These are phyloP conservation scores for Nicotiana paniculata DNA, from an alignment of 257 asterid species.

Conservation along the genomic window DNA sequence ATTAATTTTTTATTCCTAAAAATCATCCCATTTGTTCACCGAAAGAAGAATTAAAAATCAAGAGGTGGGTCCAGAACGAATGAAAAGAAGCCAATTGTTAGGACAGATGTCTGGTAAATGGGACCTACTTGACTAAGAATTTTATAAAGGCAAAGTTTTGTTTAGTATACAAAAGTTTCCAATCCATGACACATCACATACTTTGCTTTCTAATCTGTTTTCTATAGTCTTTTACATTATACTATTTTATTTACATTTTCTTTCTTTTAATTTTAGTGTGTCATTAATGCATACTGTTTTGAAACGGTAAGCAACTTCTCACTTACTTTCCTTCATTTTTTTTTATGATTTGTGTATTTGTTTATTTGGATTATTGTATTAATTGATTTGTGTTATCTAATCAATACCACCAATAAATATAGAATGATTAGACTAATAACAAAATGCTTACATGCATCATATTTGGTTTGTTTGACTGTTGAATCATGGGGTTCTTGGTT, in stretches of 20 bases:
- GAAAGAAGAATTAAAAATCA: conserved; percentile 24
- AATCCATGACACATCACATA: conserved; percentile 11
- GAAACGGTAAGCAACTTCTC: conserved; percentile 53
- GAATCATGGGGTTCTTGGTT: not conserved
- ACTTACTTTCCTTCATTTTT: conserved; percentile 14
- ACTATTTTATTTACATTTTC: not conserved
- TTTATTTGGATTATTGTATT: conserved; percentile 9
- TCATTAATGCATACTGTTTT: conserved; percentile 36
- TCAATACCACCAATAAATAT: conserved; percentile 1
- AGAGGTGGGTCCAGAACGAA: conserved; percentile 3
- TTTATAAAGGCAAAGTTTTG: conserved; percentile 16
- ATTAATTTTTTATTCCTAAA: conserved; percentile 3
- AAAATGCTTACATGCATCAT: conserved; percentile 3
- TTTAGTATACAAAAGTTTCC: conserved; percentile 8
- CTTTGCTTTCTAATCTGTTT: conserved; percentile 23
- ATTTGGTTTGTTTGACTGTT: not conserved
- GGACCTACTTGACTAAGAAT: conserved; percentile 30
- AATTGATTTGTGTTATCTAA: conserved; percentile 5
- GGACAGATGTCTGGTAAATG: conserved; percentile 26
- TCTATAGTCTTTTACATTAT: conserved; percentile 23
- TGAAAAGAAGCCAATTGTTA: conserved; percentile 33
- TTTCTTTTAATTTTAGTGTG: conserved; percentile 20
- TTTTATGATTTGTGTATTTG: conserved; percentile 21
- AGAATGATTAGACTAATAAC: not conserved
- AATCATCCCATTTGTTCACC: conserved; percentile 32